Base-by-base conservation (phyloP, 345 rosid genomes). In the Barbarea vulgaris region DNA sequence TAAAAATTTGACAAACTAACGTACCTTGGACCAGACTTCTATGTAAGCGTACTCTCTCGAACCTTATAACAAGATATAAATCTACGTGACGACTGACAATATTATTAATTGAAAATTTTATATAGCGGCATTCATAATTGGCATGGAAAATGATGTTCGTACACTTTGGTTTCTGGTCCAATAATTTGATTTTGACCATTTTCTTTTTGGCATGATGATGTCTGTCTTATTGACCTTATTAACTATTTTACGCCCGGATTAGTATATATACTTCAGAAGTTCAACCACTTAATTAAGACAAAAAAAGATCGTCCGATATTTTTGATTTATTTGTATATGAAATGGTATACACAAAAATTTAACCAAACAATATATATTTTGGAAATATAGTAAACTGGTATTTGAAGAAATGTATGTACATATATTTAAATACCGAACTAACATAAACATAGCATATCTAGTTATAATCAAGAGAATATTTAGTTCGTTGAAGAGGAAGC, bases 141-240 rank as follows among this genome's bases (percentile, higher is more conserved):
- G 69, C 69, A 46, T 30, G n/a, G 12, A 65, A 65, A 52, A 22
- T 24, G 61, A 51, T 33, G 46, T 28, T 18, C 39, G 42, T 42
- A 57, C 44, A 57, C 48, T 57, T 70, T 70, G 64, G 12, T 27
- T 27, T 69, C 31, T 57, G 74, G 74, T 57, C 74, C 74, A 68
- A 30, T 47, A 17, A 47, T 47, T 64, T 46, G 42, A 27, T 28
- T 30, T 64, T 65, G 11, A 27, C 41, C 37, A 34, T 27, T 27
- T 27, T 27, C 3, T 27, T 27, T 27, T 27, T 65, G 11, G 17
- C 28, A 48, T n/a, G 34, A 36, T n/a, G 4, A 9, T 3, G 28
- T 17, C 19, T 52, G n/a, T 37, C 37, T 3, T 37, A 39, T 11
- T 36, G 47, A 33, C 50, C 24, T 24, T 67, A 9, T 36, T 52